Conservation (phyloP, 2,329 filamentous ascomycete genomes). For the Xylaria sp. region DNA sequence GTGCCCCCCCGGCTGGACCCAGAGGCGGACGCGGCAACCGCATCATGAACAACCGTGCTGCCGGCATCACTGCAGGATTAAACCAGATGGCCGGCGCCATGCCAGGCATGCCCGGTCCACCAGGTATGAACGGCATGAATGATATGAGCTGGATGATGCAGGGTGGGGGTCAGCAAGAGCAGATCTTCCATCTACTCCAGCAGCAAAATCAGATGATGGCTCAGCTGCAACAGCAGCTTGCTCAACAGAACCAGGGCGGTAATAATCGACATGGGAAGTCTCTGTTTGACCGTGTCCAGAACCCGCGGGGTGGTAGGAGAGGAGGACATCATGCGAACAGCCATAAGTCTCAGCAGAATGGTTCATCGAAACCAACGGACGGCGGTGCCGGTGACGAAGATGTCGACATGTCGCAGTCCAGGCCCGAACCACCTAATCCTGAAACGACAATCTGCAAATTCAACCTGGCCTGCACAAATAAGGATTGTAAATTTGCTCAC, state of each 20-base stretch:
- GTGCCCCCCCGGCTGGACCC: conserved; percentile 77
- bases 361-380: conserved; percentile 52
- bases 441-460: conserved; percentile 84
- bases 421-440: conserved; percentile 65
- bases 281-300: conserved; percentile 79
- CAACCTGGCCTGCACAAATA: conserved; percentile 88
- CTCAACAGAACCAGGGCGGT: conserved; percentile 63
- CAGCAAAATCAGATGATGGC: conserved; percentile 89
- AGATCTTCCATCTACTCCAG: conserved; percentile 80
- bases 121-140: conserved; percentile 54
- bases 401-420: conserved; percentile 67
- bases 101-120: conserved; percentile 52
- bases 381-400: conserved; percentile 63
- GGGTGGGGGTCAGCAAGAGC: conserved; percentile 72
- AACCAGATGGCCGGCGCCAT: conserved; percentile 54
- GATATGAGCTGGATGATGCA: conserved; percentile 62
- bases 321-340: conserved; percentile 57
- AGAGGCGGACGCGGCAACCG: conserved; percentile 64
- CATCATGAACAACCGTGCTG: conserved; percentile 62
- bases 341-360: conserved; percentile 47
- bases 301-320: conserved; percentile 63
- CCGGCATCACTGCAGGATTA: conserved; percentile 61
- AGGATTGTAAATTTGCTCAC: conserved; percentile 91
- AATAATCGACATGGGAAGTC: conserved; percentile 64
- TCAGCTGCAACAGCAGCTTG: conserved; percentile 72